A percentile compares a stretch with the other conserved stretches of the same genome.
These are phyloP conservation scores for Pseudohalonectria lignicola DNA, from an alignment of 2,329 filamentous ascomycete genomes.

Conservation along the genomic window DNA sequence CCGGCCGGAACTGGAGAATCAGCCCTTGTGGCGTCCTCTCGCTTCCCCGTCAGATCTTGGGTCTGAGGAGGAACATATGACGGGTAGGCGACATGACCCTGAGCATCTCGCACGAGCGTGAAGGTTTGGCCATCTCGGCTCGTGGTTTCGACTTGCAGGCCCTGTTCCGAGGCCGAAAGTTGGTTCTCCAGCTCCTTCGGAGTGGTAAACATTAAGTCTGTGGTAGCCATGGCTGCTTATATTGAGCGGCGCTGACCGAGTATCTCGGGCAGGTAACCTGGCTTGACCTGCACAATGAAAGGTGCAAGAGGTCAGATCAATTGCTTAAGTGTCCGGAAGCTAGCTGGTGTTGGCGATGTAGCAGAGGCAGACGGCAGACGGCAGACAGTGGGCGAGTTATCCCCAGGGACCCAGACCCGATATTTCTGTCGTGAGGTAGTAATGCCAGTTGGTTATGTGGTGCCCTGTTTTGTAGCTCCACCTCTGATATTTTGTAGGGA, in stretches of 20 bases:
- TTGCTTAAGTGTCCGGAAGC: neutral
- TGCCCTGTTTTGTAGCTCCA: too few species aligned
- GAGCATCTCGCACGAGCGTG: constrained; percentile 18
- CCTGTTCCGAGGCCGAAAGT: neutral
- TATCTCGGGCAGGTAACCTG: neutral
- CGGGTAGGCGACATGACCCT: constrained; percentile 20
- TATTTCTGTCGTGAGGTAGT: too few species aligned
- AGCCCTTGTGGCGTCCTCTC: constrained; percentile 7
- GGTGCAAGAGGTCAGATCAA: neutral
- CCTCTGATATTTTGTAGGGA: too few species aligned
- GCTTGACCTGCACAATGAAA: neutral
- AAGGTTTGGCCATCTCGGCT: constrained; percentile 13
- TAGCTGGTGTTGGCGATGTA: too few species aligned
- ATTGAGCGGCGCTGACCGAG: neutral
- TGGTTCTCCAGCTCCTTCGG: constrained; percentile 1
- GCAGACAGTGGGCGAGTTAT: too few species aligned
- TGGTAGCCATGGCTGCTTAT: constrained; percentile 1
- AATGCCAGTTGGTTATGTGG: too few species aligned
- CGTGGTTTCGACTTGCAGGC: constrained; percentile 16
- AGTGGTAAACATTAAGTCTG: constrained; percentile 1
- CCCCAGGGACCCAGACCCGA: too few species aligned
- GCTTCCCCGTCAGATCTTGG: constrained; percentile 1
- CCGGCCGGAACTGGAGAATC: constrained; percentile 5
- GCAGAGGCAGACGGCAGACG: too few species aligned
- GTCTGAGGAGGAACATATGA: constrained; percentile 18